phyloP scores from a whole-genome alignment of 345 rosid genomes.

The Arabidopsis thaliana region DNA sequence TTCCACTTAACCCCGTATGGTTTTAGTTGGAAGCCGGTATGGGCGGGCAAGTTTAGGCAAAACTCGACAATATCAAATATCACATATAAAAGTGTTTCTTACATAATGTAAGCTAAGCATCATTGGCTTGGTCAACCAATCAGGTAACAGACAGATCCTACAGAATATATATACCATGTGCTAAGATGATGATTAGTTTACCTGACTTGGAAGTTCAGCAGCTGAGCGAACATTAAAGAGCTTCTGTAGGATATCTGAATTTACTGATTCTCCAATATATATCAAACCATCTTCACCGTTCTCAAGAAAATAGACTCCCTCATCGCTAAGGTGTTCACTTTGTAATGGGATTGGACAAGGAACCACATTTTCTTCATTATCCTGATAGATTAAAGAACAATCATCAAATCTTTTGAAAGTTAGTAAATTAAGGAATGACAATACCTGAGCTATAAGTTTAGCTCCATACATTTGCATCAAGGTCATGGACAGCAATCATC shows the following conservation, averaged over 20 bases:
- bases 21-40: no score
- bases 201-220: conserved; percentile 80
- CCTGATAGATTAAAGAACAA: conserved; percentile 52
- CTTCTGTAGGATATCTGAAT: conserved; percentile 65
- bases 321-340: conserved; percentile 79
- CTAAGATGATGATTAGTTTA: conserved; percentile 37
- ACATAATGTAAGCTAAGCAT: no score
- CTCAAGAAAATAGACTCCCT: conserved; percentile 92
- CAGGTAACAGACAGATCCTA: background rate
- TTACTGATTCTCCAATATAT: conserved; percentile 74
- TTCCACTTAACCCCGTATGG: no score
- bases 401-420: conserved; percentile 10
- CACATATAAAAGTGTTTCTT: no score
- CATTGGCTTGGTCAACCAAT: background rate
- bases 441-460: background rate
- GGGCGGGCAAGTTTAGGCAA: no score
- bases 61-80: no score
- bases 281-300: conserved; percentile 88
- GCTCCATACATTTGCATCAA: conserved; percentile 62
- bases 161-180: background rate
- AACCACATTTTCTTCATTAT: conserved; percentile 56
- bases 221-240: conserved; percentile 66
- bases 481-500: conserved; percentile 83
- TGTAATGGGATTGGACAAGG: conserved; percentile 81
- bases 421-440: background rate